Evolutionary conservation across 179 eudicot genomes (phyloP).

Genomic region (Heliamphora pulchella): DNA sequence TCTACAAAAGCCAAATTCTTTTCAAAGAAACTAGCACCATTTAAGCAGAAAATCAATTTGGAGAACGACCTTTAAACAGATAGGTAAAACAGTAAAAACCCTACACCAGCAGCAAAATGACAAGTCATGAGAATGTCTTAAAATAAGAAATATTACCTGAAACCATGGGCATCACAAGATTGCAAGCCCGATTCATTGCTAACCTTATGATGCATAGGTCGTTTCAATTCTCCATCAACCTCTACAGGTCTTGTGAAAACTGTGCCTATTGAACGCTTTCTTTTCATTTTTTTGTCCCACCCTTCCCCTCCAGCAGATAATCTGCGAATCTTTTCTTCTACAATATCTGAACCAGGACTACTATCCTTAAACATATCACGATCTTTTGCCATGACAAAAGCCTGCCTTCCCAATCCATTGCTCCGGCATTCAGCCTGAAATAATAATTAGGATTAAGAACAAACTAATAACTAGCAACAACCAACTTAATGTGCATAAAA

Average conservation of each 20-base stretch:
- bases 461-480: not conserved
- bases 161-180: constrained; percentile 46
- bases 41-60: not conserved
- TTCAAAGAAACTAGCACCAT: not conserved
- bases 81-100: not conserved
- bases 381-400: constrained; percentile 54
- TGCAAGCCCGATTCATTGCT: constrained; percentile 48
- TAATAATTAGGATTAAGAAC: constrained; percentile 10
- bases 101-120: not conserved
- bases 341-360: constrained; percentile 46
- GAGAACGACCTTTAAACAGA: not conserved
- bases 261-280: constrained; percentile 76
- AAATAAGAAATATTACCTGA: constrained; percentile 42
- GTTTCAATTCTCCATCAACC: constrained; percentile 67
- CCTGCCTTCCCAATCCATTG: constrained; percentile 62
- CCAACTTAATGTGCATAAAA: not conserved
- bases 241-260: constrained; percentile 55
- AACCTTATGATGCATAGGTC: constrained; percentile 58
- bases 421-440: constrained; percentile 63
- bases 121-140: not conserved
- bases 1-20: not conserved
- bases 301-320: constrained; percentile 87
- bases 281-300: constrained; percentile 89
- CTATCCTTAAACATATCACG: constrained; percentile 54
- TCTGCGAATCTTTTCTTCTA: constrained; percentile 64